phyloP scores from a whole-genome alignment of 2,329 filamentous ascomycete species.

The Septoria linicola region DNA sequence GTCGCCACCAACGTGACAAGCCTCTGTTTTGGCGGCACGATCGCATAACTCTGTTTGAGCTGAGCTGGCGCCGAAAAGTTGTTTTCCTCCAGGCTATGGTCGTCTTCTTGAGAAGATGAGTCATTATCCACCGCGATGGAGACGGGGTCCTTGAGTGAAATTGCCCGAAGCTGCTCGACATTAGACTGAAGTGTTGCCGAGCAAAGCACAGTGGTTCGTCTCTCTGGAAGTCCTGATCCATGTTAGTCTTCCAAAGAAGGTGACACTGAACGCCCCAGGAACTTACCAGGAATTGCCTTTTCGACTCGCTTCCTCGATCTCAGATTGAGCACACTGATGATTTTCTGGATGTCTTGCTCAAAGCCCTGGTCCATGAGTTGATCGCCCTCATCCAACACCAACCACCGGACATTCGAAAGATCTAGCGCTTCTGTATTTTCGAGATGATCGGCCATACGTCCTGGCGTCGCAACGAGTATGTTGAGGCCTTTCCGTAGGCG shows the following conservation, averaged over 20 bases:
- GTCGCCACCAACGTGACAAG: conserved; percentile 83
- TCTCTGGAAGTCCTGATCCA: conserved; percentile 60
- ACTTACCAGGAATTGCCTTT: conserved; percentile 50
- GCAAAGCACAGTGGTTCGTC: conserved; percentile 84
- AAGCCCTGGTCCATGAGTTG: conserved; percentile 98
- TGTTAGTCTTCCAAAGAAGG: not conserved
- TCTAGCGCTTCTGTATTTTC: conserved; percentile 88
- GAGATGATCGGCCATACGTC: conserved; percentile 85
- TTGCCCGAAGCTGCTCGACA: conserved; percentile 88
- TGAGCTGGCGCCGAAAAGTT: conserved; percentile 83
- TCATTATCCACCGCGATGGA: conserved; percentile 71
- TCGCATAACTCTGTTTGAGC: conserved; percentile 84
- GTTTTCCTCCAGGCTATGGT: conserved; percentile 48
- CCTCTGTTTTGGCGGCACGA: conserved; percentile 85
- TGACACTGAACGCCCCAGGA: not conserved
- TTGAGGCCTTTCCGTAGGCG: conserved; percentile 90
- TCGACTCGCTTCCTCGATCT: conserved; percentile 62
- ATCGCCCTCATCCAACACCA: conserved; percentile 94
- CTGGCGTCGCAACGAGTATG: conserved; percentile 91
- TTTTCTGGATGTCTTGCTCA: conserved; percentile 86
- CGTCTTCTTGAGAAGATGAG: conserved; percentile 47
- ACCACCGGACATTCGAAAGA: conserved; percentile 85
- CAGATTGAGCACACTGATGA: conserved; percentile 74
- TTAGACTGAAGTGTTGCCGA: conserved; percentile 98
- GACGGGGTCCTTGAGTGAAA: conserved; percentile 88